Evolutionary conservation across 2,329 filamentous ascomycete genomes (phyloP), one percentile per base, ranked within the genome.

Genomic region (Penicillium expansum): DNA sequence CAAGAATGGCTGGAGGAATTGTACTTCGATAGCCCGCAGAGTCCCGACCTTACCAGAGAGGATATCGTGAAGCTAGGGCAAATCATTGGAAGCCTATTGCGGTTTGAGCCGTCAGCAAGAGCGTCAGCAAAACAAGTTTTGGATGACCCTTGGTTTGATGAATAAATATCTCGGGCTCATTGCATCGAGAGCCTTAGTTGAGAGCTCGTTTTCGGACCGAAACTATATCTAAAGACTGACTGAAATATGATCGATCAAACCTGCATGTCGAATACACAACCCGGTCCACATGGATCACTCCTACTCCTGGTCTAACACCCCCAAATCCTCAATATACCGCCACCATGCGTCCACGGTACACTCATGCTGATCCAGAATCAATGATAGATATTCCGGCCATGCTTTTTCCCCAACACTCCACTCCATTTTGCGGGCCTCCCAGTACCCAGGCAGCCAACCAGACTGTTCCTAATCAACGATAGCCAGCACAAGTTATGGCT

Each of bases 1-100:
- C 71, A 76, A 53, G 60, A 72, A 54, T 77, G 71, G 72, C 57
- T 76, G 24, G 68, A 74, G 63, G 69, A 76, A 55, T 63, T 70
- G 24, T 75, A 76, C 50, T 76, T 75, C 63, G 67, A 74, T 53
- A 61, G 64, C 16, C 66, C 58, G 32, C 65, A 43, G n/a, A 67
- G 11, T 20, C 54, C 58, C 10, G 63, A 66, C 49, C 54, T 70
- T 29, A 62, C 61, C 48, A 51, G 48, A 44, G 66, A 66, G 22
- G 68, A 70, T 48, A 67, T 70, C 48, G 42, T 32, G 35, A 62
- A 60, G 47, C 55, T 71, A 37, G 62, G 62, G 24, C 6, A 52
- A 47, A 67, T 69, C 35, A 62, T 69, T 57, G 53, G 58, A 52
- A 62, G 30, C 8, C 56, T 70, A 33, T 55, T 69, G 57, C 47